Conservation (phyloP, 805 yeast species). For the Starmerella stellata region DNA sequence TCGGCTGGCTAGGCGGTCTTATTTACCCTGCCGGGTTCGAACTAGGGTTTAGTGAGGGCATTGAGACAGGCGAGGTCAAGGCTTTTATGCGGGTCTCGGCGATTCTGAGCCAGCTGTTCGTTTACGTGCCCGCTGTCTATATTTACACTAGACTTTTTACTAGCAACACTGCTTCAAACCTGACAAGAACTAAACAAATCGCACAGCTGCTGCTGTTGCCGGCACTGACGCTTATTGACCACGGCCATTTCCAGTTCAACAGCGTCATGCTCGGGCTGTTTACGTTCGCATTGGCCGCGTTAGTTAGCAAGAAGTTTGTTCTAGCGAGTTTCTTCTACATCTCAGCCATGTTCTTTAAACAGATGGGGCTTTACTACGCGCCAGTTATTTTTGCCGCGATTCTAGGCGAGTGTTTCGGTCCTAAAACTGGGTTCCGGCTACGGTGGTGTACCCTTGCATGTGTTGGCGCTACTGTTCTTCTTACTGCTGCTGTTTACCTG, state of each 20-base stretch:
- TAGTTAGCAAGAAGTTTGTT: constrained; percentile 40
- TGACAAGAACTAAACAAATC: constrained; percentile 54
- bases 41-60: constrained; percentile 54
- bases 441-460: constrained; percentile 30
- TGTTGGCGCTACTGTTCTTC: constrained; percentile 46
- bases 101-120: constrained; percentile 49
- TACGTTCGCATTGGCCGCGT: constrained; percentile 44
- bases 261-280: constrained; percentile 85
- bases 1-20: constrained; percentile 51
- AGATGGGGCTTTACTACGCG: constrained; percentile 86
- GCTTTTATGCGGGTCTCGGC: constrained; percentile 74
- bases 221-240: constrained; percentile 65
- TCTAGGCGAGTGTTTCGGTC: constrained; percentile 39
- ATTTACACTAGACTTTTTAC: constrained; percentile 1
- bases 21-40: constrained; percentile 61
- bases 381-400: constrained; percentile 74
- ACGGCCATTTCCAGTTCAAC: constrained; percentile 94
- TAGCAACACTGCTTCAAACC: background rate
- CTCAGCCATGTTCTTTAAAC: constrained; percentile 66
- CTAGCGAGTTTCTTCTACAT: constrained; percentile 65
- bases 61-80: constrained; percentile 48
- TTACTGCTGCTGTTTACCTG: constrained; percentile 34
- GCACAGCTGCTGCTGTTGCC: constrained; percentile 78
- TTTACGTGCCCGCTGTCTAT: constrained; percentile 67
- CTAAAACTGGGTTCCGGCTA: constrained; percentile 5